Conservation (phyloP, 176 grass and related monocot genomes). For the Aegilops sharonensis region DNA sequence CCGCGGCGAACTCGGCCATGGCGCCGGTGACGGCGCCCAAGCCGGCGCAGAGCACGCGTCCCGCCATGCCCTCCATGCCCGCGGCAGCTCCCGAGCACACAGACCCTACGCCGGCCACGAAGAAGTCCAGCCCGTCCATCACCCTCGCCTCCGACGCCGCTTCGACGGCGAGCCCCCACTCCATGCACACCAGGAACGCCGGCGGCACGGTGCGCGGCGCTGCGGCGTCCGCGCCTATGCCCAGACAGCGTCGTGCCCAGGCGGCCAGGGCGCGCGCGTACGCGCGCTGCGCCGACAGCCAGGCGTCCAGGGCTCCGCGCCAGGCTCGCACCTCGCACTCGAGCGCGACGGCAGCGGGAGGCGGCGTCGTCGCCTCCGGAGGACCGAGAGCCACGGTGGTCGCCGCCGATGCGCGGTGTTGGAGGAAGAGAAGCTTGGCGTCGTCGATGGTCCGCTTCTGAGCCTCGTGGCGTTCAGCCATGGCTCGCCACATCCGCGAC, state of each 20-base stretch:
- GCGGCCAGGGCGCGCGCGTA: conserved; percentile 70
- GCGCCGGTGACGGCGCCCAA: conserved; percentile 57
- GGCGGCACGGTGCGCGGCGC: conserved; percentile 21
- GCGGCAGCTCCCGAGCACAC: conserved; percentile 42
- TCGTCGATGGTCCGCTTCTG: conserved; percentile 82
- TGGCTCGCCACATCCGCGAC: conserved; percentile 83
- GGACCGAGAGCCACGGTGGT: conserved; percentile 34
- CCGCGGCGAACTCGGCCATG: conserved; percentile 54
- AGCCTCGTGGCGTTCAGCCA: conserved; percentile 82
- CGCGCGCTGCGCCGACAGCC: conserved; percentile 69
- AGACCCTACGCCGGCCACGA: conserved; percentile 71
- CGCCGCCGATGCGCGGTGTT: conserved; percentile 29
- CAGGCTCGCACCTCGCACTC: conserved; percentile 72
- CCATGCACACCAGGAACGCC: conserved; percentile 61
- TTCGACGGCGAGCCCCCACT: conserved; percentile 60
- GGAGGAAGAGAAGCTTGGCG: conserved; percentile 75
- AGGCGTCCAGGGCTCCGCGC: conserved; percentile 57
- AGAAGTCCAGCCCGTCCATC: conserved; percentile 91
- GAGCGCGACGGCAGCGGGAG: conserved; percentile 38
- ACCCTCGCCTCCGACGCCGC: conserved; percentile 61
- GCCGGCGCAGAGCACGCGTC: conserved; percentile 68
- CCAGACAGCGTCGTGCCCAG: conserved; percentile 72
- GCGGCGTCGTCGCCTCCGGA: conserved; percentile 16
- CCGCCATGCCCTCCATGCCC: conserved; percentile 59
- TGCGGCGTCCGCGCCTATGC: background rate